A percentile compares a stretch with the other conserved stretches of the same genome.
Evolutionary conservation across 2,329 filamentous ascomycete species (phyloP).

Genomic region (Ophiostoma triangulosporum): DNA sequence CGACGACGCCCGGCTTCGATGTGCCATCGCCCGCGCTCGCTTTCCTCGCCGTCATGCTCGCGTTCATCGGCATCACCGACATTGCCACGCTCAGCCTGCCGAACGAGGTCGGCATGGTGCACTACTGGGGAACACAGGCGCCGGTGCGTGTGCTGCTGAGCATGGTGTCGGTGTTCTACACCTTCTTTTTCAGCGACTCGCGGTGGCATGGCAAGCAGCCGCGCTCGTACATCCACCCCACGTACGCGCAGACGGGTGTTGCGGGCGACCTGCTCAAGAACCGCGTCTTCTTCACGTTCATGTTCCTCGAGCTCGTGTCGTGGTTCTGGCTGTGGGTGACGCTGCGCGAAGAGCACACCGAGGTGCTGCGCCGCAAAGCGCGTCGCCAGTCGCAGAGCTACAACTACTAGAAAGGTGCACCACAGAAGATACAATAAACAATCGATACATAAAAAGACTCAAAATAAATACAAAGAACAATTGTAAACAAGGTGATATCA

Average conservation of each 20-base stretch:
- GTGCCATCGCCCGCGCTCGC: constrained; percentile 56
- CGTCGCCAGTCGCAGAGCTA: constrained; percentile 16
- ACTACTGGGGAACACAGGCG: constrained; percentile 54
- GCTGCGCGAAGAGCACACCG: constrained; percentile 48
- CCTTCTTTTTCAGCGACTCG: constrained; percentile 44
- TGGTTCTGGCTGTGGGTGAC: constrained; percentile 82
- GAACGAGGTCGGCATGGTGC: constrained; percentile 49
- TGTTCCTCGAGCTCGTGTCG: constrained; percentile 66
- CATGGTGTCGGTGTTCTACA: constrained; percentile 48
- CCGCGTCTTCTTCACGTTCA: constrained; percentile 70
- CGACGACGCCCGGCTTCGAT: constrained; percentile 53
- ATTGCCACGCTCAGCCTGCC: constrained; percentile 52
- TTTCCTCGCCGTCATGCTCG: constrained; percentile 56
- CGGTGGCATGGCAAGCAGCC: constrained; percentile 22
- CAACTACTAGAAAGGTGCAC: background rate
- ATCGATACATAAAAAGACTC: no score
- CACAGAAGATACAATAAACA: background rate
- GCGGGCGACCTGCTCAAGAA: constrained; percentile 64
- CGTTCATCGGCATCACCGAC: constrained; percentile 47
- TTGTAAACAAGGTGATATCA: background rate
- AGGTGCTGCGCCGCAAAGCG: constrained; percentile 26
- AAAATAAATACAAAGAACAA: background rate
- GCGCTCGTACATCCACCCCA: constrained; percentile 23
- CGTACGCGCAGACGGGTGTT: constrained; percentile 23
- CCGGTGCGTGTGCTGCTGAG: constrained; percentile 54